Base-by-base conservation (phyloP, 2,329 filamentous ascomycete genomes). In the Fusarium succisae region DNA sequence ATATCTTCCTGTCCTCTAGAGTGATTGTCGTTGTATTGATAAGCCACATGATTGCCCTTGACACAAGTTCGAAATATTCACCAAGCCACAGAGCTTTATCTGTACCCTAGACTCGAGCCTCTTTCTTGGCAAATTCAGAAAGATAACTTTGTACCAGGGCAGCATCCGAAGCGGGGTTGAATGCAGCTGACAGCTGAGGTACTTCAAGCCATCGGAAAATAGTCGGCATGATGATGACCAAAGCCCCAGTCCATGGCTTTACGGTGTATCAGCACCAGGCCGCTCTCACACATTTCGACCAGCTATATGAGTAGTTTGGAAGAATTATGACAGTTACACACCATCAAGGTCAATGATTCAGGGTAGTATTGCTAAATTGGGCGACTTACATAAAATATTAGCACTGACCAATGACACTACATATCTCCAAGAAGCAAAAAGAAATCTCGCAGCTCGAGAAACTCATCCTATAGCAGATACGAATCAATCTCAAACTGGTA, bases 271-370 rank as follows among this genome's bases (percentile, higher is more conserved):
- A 24, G 11, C 4, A 37, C 4, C 9, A 15, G 17, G 6, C 6
- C 2, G 8, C 8, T 22, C 2, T 30, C 5, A 12, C 3, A 30
- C 5, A 9, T 14, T n/a, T 18, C 4, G 4, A n/a, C 15, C 6
- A n/a, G 5, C 7, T 9, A 3, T 28, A 38, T 7, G 5, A 17
- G 14, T 0, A 17, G 2, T 0, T 38, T 38, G 4, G 7, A 20
- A 5, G 13, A 3, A 10, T 5, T 1, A 2, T 2, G 12, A 20
- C 3, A 17, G 30, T 51, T 18, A 3, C 15, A 8, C 2, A 2
- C 3, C 47, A 50, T 9, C 24, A 26, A 26, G 24, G 24, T 26
- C 24, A 18, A n/a, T 32, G 11, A 12, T 50, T 1, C 15, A 32
- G 7, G 22, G 28, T 18, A n/a, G 11, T n/a, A n/a, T 32, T n/a